Percentiles rank a stretch among this genome's conserved stretches.
phyloP scores from a whole-genome alignment of 2,329 filamentous ascomycete genomes.

The Stemphylium lycopersici region DNA sequence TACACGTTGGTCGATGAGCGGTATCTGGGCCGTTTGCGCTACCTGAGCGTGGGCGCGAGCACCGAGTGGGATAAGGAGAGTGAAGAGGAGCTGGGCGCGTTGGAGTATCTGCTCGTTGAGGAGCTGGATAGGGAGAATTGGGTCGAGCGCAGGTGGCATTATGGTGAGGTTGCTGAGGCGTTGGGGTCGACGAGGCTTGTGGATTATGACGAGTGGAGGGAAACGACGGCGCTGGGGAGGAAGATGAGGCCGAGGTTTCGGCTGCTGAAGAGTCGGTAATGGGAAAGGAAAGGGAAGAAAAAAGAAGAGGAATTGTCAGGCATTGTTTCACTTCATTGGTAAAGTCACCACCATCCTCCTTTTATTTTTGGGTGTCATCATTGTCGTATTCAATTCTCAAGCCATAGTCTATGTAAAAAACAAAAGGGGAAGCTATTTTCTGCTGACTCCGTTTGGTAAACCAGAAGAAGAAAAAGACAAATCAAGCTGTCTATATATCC shows the following conservation, averaged over 20 bases:
- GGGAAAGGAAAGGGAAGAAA: too few species aligned
- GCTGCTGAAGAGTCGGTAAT: conserved; percentile 29
- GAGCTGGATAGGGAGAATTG: conserved; percentile 50
- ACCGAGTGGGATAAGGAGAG: conserved; percentile 48
- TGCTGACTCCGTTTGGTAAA: background rate
- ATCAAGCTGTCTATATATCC: background rate
- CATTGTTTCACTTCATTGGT: background rate
- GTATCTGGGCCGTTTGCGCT: conserved; percentile 47
- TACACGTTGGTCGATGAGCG: conserved; percentile 51
- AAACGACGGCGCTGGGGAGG: conserved; percentile 22
- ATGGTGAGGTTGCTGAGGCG: conserved; percentile 19
- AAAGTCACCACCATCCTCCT: background rate
- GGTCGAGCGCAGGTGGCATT: conserved; percentile 43
- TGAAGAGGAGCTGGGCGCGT: conserved; percentile 47
- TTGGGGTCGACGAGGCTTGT: conserved; percentile 9
- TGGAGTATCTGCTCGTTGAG: conserved; percentile 47
- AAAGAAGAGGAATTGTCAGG: background rate
- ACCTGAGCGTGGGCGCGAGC: conserved; percentile 47
- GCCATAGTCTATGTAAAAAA: background rate
- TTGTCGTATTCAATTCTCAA: background rate
- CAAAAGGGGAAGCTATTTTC: background rate
- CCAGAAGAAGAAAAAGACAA: background rate
- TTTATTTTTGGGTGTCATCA: background rate
- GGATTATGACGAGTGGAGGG: conserved; percentile 35
- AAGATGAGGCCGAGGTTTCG: conserved; percentile 32